Conservation (phyloP, 129 eudicot species). For the Tanacetum coccineum region DNA sequence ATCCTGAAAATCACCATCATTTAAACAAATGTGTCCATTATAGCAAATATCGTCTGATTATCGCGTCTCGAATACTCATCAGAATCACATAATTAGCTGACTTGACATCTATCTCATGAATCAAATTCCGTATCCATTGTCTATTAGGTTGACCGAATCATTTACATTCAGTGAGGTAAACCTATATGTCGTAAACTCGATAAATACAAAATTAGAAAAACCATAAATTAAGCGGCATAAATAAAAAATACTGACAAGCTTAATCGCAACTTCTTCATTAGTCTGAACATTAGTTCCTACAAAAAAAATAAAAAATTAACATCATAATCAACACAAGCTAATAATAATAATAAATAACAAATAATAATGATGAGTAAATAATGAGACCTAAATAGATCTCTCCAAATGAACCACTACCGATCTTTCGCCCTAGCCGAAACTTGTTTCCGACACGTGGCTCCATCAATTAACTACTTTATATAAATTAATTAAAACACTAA, state of each 20-base stretch:
- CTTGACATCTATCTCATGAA: too few relatives aligned
- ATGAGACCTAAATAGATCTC: slow-evolving; percentile 92
- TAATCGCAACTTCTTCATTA: slow-evolving; percentile 94
- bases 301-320: slow-evolving; percentile 5
- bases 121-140: not conserved
- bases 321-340: not conserved
- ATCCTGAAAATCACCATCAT: slow-evolving; percentile 7
- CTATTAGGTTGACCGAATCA: too few relatives aligned
- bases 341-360: not conserved
- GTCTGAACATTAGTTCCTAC: slow-evolving; percentile 94
- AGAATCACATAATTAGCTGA: not conserved
- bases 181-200: not conserved
- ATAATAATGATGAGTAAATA: not conserved
- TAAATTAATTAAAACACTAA: slow-evolving; percentile 26
- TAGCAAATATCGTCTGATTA: too few relatives aligned
- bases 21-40: not conserved
- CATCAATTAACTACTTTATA: slow-evolving; percentile 31
- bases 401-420: slow-evolving; percentile 94
- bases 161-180: not conserved
- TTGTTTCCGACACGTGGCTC: slow-evolving; percentile 97
- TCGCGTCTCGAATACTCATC: not conserved
- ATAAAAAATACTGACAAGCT: slow-evolving; percentile 90
- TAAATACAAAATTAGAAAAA: not conserved
- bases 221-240: too few relatives aligned
- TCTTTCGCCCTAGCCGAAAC: slow-evolving; percentile 89